Evolutionary conservation across 2,329 filamentous ascomycete genomes (phyloP).

Genomic region (Gyromitra esculenta): DNA sequence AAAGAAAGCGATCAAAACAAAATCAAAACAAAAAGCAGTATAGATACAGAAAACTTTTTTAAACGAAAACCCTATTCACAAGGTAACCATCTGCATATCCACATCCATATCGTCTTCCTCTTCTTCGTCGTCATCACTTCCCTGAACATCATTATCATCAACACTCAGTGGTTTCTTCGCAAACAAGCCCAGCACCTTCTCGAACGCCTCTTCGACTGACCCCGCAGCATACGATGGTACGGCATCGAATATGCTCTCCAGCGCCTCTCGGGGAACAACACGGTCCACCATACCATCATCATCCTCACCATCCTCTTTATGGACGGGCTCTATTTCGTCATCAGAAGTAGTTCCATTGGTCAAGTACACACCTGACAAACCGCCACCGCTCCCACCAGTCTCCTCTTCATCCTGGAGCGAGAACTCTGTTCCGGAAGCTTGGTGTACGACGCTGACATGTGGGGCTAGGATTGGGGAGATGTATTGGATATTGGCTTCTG

Average conservation of each 20-base stretch:
- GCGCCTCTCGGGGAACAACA: slow-evolving; percentile 61
- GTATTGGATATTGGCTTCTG: slow-evolving; percentile 76
- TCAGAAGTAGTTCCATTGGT: slow-evolving; percentile 56
- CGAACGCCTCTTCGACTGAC: slow-evolving; percentile 78
- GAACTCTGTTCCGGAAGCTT: slow-evolving; percentile 68
- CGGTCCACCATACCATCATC: slow-evolving; percentile 59
- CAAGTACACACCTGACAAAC: slow-evolving; percentile 59
- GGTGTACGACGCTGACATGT: slow-evolving; percentile 60
- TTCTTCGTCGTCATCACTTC: slow-evolving; percentile 17
- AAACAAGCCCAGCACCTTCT: slow-evolving; percentile 74
- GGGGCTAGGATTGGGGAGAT: slow-evolving; percentile 58
- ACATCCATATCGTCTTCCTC: slow-evolving; percentile 22
- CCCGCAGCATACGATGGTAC: slow-evolving; percentile 75
- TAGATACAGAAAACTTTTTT: slow-evolving; percentile 34
- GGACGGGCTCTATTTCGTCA: slow-evolving; percentile 56
- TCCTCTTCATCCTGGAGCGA: slow-evolving; percentile 60
- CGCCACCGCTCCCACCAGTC: slow-evolving; percentile 56
- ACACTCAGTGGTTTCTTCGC: slow-evolving; percentile 66
- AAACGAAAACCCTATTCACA: slow-evolving; percentile 32
- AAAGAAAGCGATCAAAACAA: slow-evolving; percentile 25
- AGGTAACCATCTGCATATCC: slow-evolving; percentile 31
- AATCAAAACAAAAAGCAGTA: slow-evolving; percentile 12
- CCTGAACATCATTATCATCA: slow-evolving; percentile 41
- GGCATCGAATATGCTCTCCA: slow-evolving; percentile 76
- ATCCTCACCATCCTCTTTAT: slow-evolving; percentile 58